phyloP scores from a whole-genome alignment of 108 stramenopile genomes.

The Pseudonitzschia pungens region DNA sequence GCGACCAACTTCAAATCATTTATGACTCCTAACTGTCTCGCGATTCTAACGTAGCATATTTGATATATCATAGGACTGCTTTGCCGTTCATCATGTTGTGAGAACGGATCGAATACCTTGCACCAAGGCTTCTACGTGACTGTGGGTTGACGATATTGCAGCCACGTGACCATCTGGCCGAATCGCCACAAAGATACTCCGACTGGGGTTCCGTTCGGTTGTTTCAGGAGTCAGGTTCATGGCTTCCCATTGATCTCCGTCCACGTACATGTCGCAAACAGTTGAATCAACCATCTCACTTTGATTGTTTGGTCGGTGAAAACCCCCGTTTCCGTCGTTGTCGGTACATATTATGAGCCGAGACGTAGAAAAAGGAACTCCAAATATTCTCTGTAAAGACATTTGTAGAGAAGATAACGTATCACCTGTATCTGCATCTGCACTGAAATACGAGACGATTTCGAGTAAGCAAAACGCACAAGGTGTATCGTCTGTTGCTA shows the following conservation, averaged over 20 bases:
- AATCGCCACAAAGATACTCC: conserved; percentile 27
- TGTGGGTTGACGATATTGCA: conserved; percentile 7
- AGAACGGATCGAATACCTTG: not conserved
- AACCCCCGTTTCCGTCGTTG: not conserved
- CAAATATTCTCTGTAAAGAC: not conserved
- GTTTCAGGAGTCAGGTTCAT: conserved; percentile 7
- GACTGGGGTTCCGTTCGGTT: not conserved
- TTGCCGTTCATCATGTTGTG: not conserved
- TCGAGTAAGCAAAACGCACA: conserved; percentile 28
- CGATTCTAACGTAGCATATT: not conserved
- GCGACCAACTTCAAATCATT: too few species aligned
- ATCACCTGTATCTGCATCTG: conserved; percentile 1
- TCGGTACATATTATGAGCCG: conserved; percentile 2
- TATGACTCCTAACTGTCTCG: too few species aligned
- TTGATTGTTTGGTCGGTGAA: not conserved
- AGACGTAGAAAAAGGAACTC: conserved; percentile 1
- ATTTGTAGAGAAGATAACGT: not conserved
- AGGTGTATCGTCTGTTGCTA: conserved; percentile 12
- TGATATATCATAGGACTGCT: not conserved
- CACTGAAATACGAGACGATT: not conserved
- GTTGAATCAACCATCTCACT: not conserved
- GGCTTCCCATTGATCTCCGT: not conserved
- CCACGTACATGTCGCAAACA: not conserved
- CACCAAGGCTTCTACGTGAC: not conserved
- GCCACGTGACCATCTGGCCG: conserved; percentile 72